A percentile compares a stretch with the other conserved stretches of the same genome.
These are phyloP conservation scores for Eucalyptus rudis DNA, from an alignment of 345 rosid genomes.

Conservation along the genomic window DNA sequence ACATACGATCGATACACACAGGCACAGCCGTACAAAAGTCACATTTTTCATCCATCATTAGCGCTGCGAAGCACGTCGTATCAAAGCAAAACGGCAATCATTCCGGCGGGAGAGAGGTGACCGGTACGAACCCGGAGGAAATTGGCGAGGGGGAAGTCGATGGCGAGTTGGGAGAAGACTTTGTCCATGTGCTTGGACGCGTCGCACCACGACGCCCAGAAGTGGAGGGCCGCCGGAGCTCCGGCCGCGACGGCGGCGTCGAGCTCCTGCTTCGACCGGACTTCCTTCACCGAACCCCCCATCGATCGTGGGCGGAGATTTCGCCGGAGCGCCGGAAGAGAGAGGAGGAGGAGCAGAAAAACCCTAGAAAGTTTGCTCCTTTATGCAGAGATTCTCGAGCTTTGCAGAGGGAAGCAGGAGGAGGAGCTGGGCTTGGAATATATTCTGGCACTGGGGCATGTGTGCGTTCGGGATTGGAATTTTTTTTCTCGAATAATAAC, in stretches of 20 bases:
- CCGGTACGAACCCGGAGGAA: slow-evolving; percentile 56
- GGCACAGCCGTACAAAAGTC: neutral
- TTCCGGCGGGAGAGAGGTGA: neutral
- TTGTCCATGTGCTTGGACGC: slow-evolving; percentile 99
- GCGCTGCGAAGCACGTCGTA: neutral
- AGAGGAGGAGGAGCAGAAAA: neutral
- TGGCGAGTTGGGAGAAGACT: slow-evolving; percentile 83
- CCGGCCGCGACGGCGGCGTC: slow-evolving; percentile 43
- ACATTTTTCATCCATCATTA: neutral
- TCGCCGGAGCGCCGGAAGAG: neutral
- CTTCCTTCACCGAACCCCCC: slow-evolving; percentile 87
- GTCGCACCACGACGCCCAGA: slow-evolving; percentile 99
- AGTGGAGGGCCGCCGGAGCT: slow-evolving; percentile 53
- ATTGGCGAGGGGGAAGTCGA: slow-evolving; percentile 72
- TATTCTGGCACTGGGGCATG: neutral
- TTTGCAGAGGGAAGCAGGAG: neutral
- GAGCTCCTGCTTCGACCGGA: slow-evolving; percentile 68
- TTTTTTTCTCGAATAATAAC: neutral
- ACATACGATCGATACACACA: neutral
- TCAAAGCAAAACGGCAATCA: neutral
- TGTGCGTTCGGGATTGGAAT: neutral
- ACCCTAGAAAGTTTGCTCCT: neutral
- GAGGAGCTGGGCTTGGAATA: neutral
- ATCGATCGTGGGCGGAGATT: neutral
- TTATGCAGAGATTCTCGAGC: neutral